Base-by-base conservation (phyloP, 495 filamentous ascomycete species). In the Penicillium alfredii region DNA sequence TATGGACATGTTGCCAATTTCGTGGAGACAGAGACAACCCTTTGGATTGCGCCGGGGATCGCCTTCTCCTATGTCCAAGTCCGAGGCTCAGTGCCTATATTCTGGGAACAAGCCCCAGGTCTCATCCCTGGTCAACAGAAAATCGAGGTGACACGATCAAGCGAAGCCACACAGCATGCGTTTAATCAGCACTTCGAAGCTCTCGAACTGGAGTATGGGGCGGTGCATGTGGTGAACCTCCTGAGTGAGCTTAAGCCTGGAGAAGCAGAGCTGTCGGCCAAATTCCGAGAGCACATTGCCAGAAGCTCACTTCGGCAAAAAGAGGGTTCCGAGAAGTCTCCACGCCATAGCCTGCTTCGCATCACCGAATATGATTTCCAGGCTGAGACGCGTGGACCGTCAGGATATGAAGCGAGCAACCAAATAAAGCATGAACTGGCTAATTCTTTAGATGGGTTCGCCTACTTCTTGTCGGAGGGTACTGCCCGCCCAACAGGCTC, bases 1-100 rank as follows among this genome's bases (percentile, higher is more conserved):
- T 89, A 97, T 52, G 92, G 92, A 9, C 82, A 97, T 55, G 93
- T 95, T 11, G 88, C 93, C 22, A 97, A 97, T 55, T 96, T 82
- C 49, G 80, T 83, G n/a, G 78, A 82, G 47, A 78, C 76, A 0
- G 80, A 83, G 51, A 75, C 76, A 3, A 60, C 79, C 26, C 56
- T 76, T 49, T 93, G 84, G 82, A 81, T 78, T 38, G 81, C 79
- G 0, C 73, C 80, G 19, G 73, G 71, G 5, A 64, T 93, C 17
- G 80, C 83, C 22, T 97, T 97, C 55, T 97, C 93, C 6, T 98
- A 97, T 56, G 87, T 79, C 12, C 92, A 98, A 58, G 75, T 92
- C 22, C 73, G 92, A 40, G 92, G 92, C 27, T 94, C 87, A 4
- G 85, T 98, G 12, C 92, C 92, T 1, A 72, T 97, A 4, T 98